phyloP scores from a whole-genome alignment of 768 basidiomycete genomes.

The Bullera alba region DNA sequence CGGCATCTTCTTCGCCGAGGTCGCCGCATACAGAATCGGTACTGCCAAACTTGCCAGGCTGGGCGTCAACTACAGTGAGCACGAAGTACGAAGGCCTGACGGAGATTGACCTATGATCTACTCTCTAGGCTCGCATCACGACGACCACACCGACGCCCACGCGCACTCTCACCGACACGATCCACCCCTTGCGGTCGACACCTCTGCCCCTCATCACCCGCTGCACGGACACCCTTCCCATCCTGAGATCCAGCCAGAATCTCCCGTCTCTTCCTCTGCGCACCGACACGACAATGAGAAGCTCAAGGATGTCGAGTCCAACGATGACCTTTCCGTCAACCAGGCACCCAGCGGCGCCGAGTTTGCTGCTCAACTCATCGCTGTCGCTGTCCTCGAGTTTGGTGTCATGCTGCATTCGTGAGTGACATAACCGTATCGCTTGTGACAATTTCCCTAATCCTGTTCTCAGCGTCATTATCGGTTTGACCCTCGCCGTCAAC shows the following conservation, averaged over 20 bases:
- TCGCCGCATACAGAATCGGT: constrained; percentile 82
- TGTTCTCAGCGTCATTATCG: constrained; percentile 63
- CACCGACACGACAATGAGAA: not conserved
- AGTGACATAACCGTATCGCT: not conserved
- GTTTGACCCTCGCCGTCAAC: constrained; percentile 87
- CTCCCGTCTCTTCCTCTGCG: not conserved
- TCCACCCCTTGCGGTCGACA: constrained; percentile 36
- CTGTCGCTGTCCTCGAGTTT: constrained; percentile 86
- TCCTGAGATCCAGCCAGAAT: constrained; percentile 18
- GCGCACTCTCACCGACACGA: constrained; percentile 46
- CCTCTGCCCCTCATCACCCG: constrained; percentile 12
- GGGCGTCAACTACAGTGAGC: constrained; percentile 51
- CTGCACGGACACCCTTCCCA: constrained; percentile 22
- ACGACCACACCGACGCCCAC: constrained; percentile 28
- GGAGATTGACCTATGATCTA: not conserved
- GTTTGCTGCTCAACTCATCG: constrained; percentile 65
- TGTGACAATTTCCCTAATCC: not conserved
- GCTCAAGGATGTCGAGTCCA: constrained; percentile 12
- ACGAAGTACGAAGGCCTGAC: not conserved
- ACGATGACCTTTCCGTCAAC: constrained; percentile 13
- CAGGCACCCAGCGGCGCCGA: constrained; percentile 22
- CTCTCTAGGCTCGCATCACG: constrained; percentile 26
- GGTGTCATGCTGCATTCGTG: constrained; percentile 81
- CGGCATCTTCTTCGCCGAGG: constrained; percentile 72
- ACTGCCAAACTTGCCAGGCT: constrained; percentile 61